Percentiles rank a stretch among this genome's conserved stretches.
Conservation (phyloP, 2,329 filamentous ascomycete genomes). For the Ustulina deusta region DNA sequence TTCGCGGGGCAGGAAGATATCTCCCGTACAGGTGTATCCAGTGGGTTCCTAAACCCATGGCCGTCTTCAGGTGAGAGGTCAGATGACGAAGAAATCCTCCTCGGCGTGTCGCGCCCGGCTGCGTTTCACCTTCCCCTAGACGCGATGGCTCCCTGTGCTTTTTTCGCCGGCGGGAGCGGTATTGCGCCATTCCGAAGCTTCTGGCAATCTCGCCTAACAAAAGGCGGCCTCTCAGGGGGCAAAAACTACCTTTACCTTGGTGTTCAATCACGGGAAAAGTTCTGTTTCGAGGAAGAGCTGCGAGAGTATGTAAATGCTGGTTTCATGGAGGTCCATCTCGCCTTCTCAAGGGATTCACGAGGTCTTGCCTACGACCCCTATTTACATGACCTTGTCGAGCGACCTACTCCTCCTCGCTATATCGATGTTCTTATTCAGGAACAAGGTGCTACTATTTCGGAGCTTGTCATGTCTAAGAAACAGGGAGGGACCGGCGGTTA, state of each 20-base stretch:
- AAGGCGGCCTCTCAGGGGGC: constrained; percentile 41
- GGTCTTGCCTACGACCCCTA: constrained; percentile 61
- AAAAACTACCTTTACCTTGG: constrained; percentile 61
- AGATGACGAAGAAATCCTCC: constrained; percentile 60
- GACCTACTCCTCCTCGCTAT: constrained; percentile 62
- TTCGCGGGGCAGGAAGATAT: constrained; percentile 53
- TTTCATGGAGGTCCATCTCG: constrained; percentile 64
- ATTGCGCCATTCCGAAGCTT: constrained; percentile 67
- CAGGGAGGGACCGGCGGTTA: constrained; percentile 63
- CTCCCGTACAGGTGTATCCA: constrained; percentile 61
- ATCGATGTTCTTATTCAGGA: constrained; percentile 65
- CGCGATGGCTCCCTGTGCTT: constrained; percentile 62
- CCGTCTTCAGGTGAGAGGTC: constrained; percentile 54
- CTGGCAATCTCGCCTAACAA: constrained; percentile 59
- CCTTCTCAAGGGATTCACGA: constrained; percentile 63
- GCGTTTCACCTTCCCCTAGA: constrained; percentile 65
- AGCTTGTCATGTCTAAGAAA: constrained; percentile 68
- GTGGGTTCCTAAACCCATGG: constrained; percentile 66
- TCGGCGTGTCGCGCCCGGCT: constrained; percentile 65
- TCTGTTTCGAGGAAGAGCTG: constrained; percentile 63
- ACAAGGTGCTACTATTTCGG: constrained; percentile 63
- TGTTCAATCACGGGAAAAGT: constrained; percentile 65
- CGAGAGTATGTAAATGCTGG: constrained; percentile 60
- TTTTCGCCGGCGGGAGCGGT: constrained; percentile 66
- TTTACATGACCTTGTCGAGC: constrained; percentile 60